Percentiles rank a stretch among this genome's conserved stretches.
phyloP scores from a whole-genome alignment of 257 asterid species.

The Solanum infundibuliforme region DNA sequence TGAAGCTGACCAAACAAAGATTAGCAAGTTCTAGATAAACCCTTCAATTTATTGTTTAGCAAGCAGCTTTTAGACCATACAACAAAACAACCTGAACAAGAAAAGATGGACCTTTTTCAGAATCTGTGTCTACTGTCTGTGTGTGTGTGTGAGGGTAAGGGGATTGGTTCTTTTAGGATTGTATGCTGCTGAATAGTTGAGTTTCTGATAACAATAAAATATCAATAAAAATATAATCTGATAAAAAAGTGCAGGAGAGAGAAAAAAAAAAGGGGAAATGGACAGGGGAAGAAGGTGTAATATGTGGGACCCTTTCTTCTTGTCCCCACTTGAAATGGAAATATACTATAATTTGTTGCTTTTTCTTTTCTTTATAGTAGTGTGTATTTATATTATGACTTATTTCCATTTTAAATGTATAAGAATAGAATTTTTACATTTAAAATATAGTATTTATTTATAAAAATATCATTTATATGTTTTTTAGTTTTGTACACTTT shows the following conservation, averaged over 20 bases:
- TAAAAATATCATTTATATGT: too few species aligned
- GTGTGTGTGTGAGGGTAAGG: neutral
- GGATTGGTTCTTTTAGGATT: neutral
- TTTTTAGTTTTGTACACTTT: too few species aligned
- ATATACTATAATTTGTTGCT: neutral
- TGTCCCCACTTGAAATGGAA: neutral
- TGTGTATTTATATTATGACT: too few species aligned
- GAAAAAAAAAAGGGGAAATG: neutral
- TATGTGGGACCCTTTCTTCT: neutral
- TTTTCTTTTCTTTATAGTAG: too few species aligned
- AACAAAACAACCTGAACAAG: neutral
- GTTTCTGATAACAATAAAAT: neutral
- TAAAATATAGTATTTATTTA: too few species aligned
- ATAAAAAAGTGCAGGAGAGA: neutral
- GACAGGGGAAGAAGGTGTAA: neutral
- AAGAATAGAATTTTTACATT: too few species aligned
- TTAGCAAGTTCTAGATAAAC: neutral
- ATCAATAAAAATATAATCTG: neutral
- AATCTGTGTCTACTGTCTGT: neutral
- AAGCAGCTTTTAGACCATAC: neutral
- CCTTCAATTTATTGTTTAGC: neutral
- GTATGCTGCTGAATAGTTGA: constrained; percentile 8
- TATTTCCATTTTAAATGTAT: too few species aligned
- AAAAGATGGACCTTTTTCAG: neutral
- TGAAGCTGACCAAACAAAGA: neutral